Evolutionary conservation across 352 stramenopile genomes (phyloP).

Genomic region (Peronospora destructor): DNA sequence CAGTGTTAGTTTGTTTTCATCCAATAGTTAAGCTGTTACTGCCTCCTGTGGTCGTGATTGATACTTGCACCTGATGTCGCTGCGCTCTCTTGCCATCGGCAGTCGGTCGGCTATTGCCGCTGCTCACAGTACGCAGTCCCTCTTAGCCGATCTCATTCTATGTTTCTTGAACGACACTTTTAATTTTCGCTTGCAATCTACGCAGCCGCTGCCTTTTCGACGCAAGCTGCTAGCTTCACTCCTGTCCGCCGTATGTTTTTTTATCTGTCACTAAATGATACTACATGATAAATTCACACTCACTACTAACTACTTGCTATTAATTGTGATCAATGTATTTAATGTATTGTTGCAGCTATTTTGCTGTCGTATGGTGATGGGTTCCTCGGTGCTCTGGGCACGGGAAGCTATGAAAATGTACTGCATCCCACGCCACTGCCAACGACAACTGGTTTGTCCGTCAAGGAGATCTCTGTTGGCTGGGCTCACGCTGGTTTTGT

Average conservation of each 20-base stretch:
- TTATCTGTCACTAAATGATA: background rate
- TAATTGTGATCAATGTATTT: constrained; percentile 1
- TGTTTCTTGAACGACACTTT: background rate
- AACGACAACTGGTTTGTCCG: constrained; percentile 35
- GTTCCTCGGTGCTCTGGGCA: constrained; percentile 68
- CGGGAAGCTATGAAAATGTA: constrained; percentile 55
- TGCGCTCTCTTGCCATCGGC: constrained; percentile 17
- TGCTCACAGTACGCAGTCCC: constrained; percentile 19
- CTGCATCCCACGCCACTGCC: constrained; percentile 36
- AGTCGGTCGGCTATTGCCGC: constrained; percentile 9
- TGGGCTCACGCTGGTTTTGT: constrained; percentile 77
- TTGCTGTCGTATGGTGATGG: constrained; percentile 75
- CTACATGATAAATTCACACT: background rate
- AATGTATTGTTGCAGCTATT: constrained; percentile 17
- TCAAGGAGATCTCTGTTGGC: constrained; percentile 63
- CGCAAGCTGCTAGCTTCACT: constrained; percentile 10
- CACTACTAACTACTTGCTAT: background rate
- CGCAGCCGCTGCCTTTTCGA: constrained; percentile 19
- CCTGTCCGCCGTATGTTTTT: constrained; percentile 24
- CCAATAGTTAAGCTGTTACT: constrained; percentile 3
- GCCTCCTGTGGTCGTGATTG: constrained; percentile 7
- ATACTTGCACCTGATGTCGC: constrained; percentile 10
- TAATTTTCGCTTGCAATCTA: constrained; percentile 3
- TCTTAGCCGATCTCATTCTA: background rate
- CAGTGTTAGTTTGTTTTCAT: background rate